A percentile compares a stretch with the other conserved stretches of the same genome.
Evolutionary conservation across 164 flowering plant species (phyloP).

Genomic region (Sextonia rubra): DNA sequence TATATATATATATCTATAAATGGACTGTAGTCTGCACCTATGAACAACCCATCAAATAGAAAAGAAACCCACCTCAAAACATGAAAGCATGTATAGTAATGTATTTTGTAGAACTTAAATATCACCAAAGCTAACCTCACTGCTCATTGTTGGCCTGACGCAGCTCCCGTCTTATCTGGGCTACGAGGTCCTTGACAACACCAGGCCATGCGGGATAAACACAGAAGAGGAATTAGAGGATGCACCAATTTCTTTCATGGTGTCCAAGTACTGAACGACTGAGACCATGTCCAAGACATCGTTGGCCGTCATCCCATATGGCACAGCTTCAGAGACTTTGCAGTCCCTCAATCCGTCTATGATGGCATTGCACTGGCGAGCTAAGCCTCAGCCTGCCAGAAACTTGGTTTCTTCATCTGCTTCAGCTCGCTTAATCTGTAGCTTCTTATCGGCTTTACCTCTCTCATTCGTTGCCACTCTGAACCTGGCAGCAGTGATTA

Average conservation of each 20-base stretch:
- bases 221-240: conserved; percentile 63
- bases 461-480: conserved; percentile 75
- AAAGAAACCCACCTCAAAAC: not conserved
- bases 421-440: conserved; percentile 79
- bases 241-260: conserved; percentile 77
- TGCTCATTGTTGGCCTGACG: conserved; percentile 26
- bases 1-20: too few species aligned
- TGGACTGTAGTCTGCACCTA: not conserved
- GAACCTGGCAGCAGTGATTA: conserved; percentile 54
- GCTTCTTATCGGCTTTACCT: conserved; percentile 81
- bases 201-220: conserved; percentile 82
- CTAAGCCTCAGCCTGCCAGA: conserved; percentile 69
- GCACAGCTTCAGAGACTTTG: conserved; percentile 63
- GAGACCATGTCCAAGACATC: conserved; percentile 73
- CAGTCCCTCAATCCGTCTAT: conserved; percentile 81
- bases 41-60: not conserved
- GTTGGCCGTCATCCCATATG: conserved; percentile 65
- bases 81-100: not conserved
- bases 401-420: conserved; percentile 81
- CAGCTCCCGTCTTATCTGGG: conserved; percentile 62
- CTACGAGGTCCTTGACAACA: conserved; percentile 62
- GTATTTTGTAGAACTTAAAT: too few species aligned
- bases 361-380: conserved; percentile 73
- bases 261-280: conserved; percentile 65
- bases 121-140: not conserved